These are phyloP conservation scores for Cenococcum geophilum DNA, from an alignment of 495 filamentous ascomycete genomes.

Conservation along the genomic window DNA sequence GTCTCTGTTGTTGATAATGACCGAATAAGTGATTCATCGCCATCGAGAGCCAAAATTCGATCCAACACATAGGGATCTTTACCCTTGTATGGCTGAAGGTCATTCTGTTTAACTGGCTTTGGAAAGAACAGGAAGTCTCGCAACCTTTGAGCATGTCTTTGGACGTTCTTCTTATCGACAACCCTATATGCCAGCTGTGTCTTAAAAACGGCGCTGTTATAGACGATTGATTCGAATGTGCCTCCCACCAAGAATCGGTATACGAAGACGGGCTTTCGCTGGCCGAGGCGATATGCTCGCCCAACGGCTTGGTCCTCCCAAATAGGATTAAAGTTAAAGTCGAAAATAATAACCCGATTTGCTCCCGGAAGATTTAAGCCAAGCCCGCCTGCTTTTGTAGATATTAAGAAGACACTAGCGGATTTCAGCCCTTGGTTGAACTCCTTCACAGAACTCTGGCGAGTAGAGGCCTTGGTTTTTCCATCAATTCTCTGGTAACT, in stretches of 20 bases:
- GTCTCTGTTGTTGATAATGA: slow-evolving; percentile 53
- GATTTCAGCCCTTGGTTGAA: slow-evolving; percentile 53
- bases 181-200: slow-evolving; percentile 69
- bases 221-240: slow-evolving; percentile 67
- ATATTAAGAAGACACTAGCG: slow-evolving; percentile 64
- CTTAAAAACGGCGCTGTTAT: slow-evolving; percentile 73
- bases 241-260: slow-evolving; percentile 79
- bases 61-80: slow-evolving; percentile 68
- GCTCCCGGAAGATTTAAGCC: slow-evolving; percentile 80
- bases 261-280: slow-evolving; percentile 75
- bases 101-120: slow-evolving; percentile 46
- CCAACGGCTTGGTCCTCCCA: slow-evolving; percentile 87
- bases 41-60: slow-evolving; percentile 46
- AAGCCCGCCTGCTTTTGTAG: slow-evolving; percentile 72
- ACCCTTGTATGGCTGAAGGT: slow-evolving; percentile 49
- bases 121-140: slow-evolving; percentile 55
- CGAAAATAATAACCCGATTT: slow-evolving; percentile 83
- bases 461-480: slow-evolving; percentile 43
- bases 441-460: slow-evolving; percentile 55
- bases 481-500: slow-evolving; percentile 62
- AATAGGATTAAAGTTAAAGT: slow-evolving; percentile 73
- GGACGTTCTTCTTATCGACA: slow-evolving; percentile 73
- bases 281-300: slow-evolving; percentile 80
- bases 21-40: slow-evolving; percentile 38
- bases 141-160: slow-evolving; percentile 47